Conservation (phyloP, 2,329 filamentous ascomycete genomes). For the Huntiella omanensis region DNA sequence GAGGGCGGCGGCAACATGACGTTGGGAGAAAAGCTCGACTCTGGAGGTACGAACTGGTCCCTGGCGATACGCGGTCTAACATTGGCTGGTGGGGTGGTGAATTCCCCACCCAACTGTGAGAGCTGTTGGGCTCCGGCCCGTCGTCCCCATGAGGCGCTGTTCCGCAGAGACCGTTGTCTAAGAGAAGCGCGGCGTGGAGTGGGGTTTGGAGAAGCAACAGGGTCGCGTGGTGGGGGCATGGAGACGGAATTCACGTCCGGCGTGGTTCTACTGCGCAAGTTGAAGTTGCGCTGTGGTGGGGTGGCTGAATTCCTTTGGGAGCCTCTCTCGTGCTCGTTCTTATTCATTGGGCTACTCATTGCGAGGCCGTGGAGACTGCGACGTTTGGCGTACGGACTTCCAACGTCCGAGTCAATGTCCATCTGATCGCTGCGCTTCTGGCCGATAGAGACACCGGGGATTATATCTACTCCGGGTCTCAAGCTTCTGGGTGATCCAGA, state of each 20-base stretch:
- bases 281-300: conserved; percentile 8
- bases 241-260: conserved; percentile 18
- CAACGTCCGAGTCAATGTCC: conserved; percentile 63
- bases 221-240: conserved; percentile 21
- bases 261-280: conserved; percentile 17
- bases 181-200: conserved; percentile 57
- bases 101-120: conserved; percentile 30
- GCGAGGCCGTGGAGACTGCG: conserved; percentile 66
- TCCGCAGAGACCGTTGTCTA: conserved; percentile 55
- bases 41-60: conserved; percentile 54
- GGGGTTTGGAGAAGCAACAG: conserved; percentile 23
- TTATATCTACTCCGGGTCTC: conserved; percentile 7
- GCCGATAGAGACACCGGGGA: conserved; percentile 8
- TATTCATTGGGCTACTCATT: conserved; percentile 9
- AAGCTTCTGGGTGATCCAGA: conserved; percentile 3
- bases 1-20: conserved; percentile 22
- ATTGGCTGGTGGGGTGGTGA: conserved; percentile 34
- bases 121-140: conserved; percentile 32
- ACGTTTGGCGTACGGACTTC: conserved; percentile 79
- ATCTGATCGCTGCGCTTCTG: conserved; percentile 76
- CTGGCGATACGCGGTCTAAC: conserved; percentile 57
- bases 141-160: conserved; percentile 41
- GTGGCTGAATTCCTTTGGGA: conserved; percentile 1
- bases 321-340: conserved; percentile 28
- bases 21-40: conserved; percentile 32